phyloP scores from a whole-genome alignment of 2,329 filamentous ascomycete genomes.

The Colletotrichum gigasporum region DNA sequence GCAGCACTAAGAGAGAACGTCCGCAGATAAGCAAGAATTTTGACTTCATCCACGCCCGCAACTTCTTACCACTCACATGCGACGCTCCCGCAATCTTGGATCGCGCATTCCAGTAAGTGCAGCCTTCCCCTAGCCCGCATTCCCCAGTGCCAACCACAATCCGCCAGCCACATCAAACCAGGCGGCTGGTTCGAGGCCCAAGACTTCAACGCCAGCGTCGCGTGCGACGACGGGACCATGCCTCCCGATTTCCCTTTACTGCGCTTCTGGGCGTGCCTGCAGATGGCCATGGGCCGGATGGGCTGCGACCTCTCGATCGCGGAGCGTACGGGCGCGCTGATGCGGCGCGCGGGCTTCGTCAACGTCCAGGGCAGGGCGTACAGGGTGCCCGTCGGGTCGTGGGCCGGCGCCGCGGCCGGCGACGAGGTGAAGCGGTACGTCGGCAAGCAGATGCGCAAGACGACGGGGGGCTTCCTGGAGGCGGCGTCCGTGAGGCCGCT shows the following conservation, averaged over 20 bases:
- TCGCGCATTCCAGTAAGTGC: neutral
- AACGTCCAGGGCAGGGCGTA: neutral
- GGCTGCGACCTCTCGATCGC: neutral
- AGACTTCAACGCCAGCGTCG: slow-evolving; percentile 50
- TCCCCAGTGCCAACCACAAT: too few relatives aligned
- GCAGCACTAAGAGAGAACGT: too few relatives aligned
- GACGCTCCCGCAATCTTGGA: neutral
- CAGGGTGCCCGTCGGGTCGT: neutral
- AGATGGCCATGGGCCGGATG: neutral
- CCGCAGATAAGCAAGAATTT: neutral
- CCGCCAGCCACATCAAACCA: slow-evolving; percentile 44
- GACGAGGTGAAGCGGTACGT: neutral
- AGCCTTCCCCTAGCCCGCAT: too few relatives aligned
- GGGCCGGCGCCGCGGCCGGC: neutral
- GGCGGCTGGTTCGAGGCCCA: slow-evolving; percentile 58
- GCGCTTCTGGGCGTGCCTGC: neutral
- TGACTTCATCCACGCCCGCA: neutral
- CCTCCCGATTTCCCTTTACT: slow-evolving; percentile 32
- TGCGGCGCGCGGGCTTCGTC: neutral
- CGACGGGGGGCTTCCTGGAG: neutral
- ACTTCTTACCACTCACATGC: neutral
- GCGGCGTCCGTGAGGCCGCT: neutral
- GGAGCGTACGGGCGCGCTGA: neutral
- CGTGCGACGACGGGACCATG: slow-evolving; percentile 45
- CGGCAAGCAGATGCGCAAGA: neutral